These are phyloP conservation scores for Aspergillus quadricinctus DNA, from an alignment of 2,329 filamentous ascomycete species.

Conservation along the genomic window DNA sequence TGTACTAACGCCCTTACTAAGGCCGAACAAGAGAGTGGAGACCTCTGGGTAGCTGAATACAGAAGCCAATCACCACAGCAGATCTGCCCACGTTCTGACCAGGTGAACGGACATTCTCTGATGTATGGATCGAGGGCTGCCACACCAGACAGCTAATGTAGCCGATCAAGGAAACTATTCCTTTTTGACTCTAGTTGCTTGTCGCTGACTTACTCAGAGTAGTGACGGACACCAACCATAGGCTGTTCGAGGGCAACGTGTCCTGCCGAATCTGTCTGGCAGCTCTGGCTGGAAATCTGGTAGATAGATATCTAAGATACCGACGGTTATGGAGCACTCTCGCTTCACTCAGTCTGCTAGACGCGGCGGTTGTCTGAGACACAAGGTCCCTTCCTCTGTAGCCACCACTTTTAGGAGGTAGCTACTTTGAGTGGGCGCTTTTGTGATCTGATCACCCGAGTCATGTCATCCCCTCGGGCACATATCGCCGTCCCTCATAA, in stretches of 20 bases:
- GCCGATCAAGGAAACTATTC: not conserved
- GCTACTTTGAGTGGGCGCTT: not conserved
- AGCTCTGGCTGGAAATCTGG: too few relatives aligned
- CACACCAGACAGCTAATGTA: not conserved
- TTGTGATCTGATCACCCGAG: not conserved
- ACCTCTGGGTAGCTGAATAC: slow-evolving; percentile 16
- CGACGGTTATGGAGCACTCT: not conserved
- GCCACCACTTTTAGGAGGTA: not conserved
- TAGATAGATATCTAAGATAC: too few relatives aligned
- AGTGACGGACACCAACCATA: slow-evolving; percentile 8
- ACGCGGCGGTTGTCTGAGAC: too few relatives aligned
- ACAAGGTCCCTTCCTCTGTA: not conserved
- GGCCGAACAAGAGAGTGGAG: slow-evolving; percentile 12
- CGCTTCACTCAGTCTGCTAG: too few relatives aligned
- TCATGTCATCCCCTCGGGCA: not conserved
- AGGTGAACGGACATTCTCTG: not conserved
- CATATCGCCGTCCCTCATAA: not conserved
- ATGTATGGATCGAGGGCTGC: not conserved
- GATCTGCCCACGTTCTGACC: slow-evolving; percentile 15
- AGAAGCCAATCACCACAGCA: slow-evolving; percentile 11
- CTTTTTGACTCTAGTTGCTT: not conserved
- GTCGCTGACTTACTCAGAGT: not conserved
- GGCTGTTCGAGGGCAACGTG: slow-evolving; percentile 7
- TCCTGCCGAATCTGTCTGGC: not conserved
- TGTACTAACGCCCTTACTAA: not conserved